A percentile compares a stretch with the other conserved stretches of the same genome.
Evolutionary conservation across 2,329 filamentous ascomycete genomes (phyloP).

Genomic region (Sporothrix euskadiensis): DNA sequence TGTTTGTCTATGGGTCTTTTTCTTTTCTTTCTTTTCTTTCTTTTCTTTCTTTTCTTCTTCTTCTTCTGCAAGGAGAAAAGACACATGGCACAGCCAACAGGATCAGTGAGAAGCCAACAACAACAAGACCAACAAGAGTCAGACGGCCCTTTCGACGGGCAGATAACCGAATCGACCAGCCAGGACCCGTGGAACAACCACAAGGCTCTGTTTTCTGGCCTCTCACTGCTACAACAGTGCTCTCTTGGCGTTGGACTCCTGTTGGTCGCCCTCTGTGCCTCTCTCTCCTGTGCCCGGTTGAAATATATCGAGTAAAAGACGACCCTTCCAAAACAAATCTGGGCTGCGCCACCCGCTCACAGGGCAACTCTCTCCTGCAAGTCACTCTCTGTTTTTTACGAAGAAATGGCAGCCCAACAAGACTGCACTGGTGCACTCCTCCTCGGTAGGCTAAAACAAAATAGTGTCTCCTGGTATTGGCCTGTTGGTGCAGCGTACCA

Average conservation of each 20-base stretch:
- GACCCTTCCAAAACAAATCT: not conserved
- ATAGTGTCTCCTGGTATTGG: not conserved
- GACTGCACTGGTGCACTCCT: no score
- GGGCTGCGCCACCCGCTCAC: slow-evolving; percentile 11
- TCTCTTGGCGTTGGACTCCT: not conserved
- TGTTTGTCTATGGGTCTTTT: not conserved
- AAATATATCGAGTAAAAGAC: not conserved
- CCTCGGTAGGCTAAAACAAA: not conserved
- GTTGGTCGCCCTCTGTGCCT: not conserved
- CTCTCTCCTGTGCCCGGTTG: not conserved
- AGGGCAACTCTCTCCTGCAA: not conserved
- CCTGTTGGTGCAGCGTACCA: not conserved
- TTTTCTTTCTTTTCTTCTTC: not conserved
- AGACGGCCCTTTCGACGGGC: not conserved
- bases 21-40: not conserved
- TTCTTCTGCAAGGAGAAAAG: not conserved
- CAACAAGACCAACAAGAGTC: not conserved
- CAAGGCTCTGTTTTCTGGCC: not conserved
- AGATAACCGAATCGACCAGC: not conserved
- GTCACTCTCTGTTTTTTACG: not conserved
- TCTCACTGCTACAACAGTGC: not conserved
- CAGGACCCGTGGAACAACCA: not conserved
- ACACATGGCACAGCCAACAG: slow-evolving; percentile 1
- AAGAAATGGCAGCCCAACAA: not conserved
- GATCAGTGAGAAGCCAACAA: not conserved